These are phyloP conservation scores for Cucurbitaria berberidis DNA, from an alignment of 2,329 filamentous ascomycete species.

Conservation along the genomic window DNA sequence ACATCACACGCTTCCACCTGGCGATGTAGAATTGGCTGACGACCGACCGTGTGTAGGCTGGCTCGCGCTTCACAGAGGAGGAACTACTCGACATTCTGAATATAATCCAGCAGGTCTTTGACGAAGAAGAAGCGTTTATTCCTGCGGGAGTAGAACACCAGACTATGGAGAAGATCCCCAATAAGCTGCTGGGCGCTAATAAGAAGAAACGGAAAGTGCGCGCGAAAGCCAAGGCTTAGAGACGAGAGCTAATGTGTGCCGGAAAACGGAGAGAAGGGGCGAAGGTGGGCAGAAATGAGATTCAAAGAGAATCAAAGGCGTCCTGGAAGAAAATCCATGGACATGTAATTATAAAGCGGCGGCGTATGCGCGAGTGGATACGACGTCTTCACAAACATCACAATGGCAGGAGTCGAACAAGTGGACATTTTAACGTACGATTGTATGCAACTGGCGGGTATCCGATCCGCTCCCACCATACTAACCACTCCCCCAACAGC, in stretches of 20 bases:
- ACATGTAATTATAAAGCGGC: background rate
- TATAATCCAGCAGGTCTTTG: slow-evolving; percentile 35
- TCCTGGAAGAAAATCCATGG: too few relatives aligned
- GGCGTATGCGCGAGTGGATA: too few relatives aligned
- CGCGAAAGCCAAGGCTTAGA: slow-evolving; percentile 1
- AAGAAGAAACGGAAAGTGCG: slow-evolving; percentile 27
- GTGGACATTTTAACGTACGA: slow-evolving; percentile 17
- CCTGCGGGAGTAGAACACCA: slow-evolving; percentile 34
- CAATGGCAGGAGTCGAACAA: background rate
- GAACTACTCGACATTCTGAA: slow-evolving; percentile 39
- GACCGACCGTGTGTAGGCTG: too few relatives aligned
- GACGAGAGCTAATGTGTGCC: too few relatives aligned
- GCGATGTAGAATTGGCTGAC: too few relatives aligned
- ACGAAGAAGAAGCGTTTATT: slow-evolving; percentile 39
- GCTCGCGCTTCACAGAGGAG: slow-evolving; percentile 37
- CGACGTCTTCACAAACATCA: too few relatives aligned
- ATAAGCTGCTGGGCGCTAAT: slow-evolving; percentile 37
- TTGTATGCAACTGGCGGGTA: slow-evolving; percentile 30
- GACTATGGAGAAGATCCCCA: slow-evolving; percentile 36
- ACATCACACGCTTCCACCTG: background rate
- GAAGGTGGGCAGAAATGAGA: too few relatives aligned
- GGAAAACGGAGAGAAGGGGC: background rate
- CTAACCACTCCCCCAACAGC: slow-evolving; percentile 20
- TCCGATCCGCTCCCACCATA: slow-evolving; percentile 19
- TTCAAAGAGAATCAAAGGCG: too few relatives aligned